Conservation (phyloP, 2,329 filamentous ascomycete species). For the Colletotrichum brevisporum region DNA sequence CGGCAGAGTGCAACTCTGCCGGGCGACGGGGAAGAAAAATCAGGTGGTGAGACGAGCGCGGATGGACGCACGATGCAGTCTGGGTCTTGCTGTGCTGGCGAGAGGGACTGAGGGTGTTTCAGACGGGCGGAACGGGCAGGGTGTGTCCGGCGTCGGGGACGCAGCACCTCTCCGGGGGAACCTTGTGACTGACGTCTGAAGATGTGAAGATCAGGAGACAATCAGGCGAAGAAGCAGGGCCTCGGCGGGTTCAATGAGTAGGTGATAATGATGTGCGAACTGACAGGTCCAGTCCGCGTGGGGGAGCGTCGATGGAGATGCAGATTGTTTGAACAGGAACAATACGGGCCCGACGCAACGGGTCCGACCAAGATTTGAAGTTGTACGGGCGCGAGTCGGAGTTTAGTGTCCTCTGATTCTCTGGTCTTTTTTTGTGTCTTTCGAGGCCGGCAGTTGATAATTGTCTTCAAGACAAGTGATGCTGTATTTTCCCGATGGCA, state of each 20-base stretch:
- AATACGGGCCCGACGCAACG: conserved; percentile 9
- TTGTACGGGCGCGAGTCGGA: neutral
- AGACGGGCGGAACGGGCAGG: conserved; percentile 52
- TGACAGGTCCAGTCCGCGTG: conserved; percentile 35
- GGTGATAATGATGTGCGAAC: conserved; percentile 38
- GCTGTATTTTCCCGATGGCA: neutral
- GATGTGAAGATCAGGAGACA: conserved; percentile 44
- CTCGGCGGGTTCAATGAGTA: conserved; percentile 15
- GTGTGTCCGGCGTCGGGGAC: conserved; percentile 40
- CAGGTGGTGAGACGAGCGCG: conserved; percentile 34
- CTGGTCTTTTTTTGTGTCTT: neutral
- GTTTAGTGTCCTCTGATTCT: neutral
- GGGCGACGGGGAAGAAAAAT: conserved; percentile 26
- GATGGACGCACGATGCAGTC: conserved; percentile 38
- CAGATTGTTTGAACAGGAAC: conserved; percentile 14
- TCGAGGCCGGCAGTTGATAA: neutral
- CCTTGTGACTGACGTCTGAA: conserved; percentile 40
- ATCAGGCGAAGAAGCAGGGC: conserved; percentile 41
- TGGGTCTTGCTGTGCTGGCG: conserved; percentile 36
- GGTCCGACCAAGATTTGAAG: neutral
- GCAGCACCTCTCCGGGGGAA: conserved; percentile 32
- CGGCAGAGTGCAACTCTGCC: conserved; percentile 25
- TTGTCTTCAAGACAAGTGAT: conserved; percentile 4
- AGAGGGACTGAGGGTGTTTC: conserved; percentile 54
- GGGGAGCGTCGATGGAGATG: conserved; percentile 21